Conservation (phyloP, 257 asterid genomes). For the Scutellaria baicalensis region DNA sequence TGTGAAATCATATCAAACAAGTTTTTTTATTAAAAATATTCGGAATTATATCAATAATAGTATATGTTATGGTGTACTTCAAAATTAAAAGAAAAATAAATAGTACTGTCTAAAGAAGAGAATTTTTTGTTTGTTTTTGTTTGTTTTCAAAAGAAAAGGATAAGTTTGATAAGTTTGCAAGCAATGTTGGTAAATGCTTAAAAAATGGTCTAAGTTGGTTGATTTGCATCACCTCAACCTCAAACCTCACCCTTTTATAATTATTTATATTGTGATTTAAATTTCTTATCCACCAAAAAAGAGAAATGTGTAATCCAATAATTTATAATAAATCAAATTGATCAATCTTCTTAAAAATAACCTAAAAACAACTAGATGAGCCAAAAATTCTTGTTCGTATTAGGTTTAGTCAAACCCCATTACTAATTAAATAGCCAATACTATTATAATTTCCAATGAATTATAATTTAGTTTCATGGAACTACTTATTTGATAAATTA, state of each 20-base stretch:
- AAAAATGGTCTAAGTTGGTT: background rate
- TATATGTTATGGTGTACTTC: background rate
- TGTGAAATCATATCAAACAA: too few species aligned
- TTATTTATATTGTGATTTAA: too few species aligned
- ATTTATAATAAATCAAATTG: background rate
- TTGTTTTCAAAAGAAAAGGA: background rate
- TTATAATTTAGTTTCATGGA: background rate
- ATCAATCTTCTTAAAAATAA: background rate
- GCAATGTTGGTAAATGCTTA: background rate
- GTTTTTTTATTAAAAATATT: too few species aligned
- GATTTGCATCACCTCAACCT: constrained; percentile 14
- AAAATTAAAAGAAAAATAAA: too few species aligned
- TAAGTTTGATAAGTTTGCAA: background rate
- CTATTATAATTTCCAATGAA: background rate
- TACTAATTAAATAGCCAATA: background rate
- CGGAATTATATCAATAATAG: background rate
- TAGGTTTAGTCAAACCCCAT: background rate
- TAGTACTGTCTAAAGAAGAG: too few species aligned
- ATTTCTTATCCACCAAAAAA: constrained; percentile 3
- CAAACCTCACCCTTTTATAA: background rate
- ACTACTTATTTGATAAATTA: background rate
- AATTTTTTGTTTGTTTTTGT: background rate
- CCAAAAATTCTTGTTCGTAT: background rate
- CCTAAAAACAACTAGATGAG: background rate
- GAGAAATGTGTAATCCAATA: background rate